Evolutionary conservation across 352 stramenopile genomes (phyloP).

Genomic region (Phytophthora ohioensis): DNA sequence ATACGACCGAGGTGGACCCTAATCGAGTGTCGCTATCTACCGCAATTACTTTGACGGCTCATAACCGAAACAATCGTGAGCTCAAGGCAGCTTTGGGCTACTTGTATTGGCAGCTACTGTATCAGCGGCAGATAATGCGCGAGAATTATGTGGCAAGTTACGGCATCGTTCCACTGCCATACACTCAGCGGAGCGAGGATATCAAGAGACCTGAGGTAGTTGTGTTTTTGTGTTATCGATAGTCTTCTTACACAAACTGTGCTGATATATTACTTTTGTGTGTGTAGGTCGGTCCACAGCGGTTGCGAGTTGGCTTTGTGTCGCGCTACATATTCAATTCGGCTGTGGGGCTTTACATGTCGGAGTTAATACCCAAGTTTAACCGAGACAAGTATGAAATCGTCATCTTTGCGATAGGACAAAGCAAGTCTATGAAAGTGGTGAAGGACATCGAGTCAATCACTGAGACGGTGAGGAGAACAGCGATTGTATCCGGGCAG

Average conservation of each 20-base stretch:
- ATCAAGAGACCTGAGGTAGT: conserved; percentile 29
- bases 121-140: conserved; percentile 43
- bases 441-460: conserved; percentile 58
- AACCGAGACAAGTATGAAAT: conserved; percentile 72
- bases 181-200: conserved; percentile 29
- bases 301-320: conserved; percentile 73
- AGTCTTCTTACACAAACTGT: not conserved
- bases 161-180: conserved; percentile 50
- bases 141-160: conserved; percentile 60
- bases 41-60: conserved; percentile 59
- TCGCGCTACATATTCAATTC: conserved; percentile 68
- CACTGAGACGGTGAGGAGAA: conserved; percentile 44
- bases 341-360: conserved; percentile 65
- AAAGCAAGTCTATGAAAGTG: conserved; percentile 63
- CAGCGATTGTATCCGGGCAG: not conserved
- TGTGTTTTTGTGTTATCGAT: not conserved
- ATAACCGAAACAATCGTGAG: conserved; percentile 78
- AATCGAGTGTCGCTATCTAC: conserved; percentile 68
- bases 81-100: conserved; percentile 58
- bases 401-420: conserved; percentile 70
- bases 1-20: conserved; percentile 56
- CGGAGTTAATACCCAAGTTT: conserved; percentile 66
- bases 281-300: conserved; percentile 38
- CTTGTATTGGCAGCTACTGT: conserved; percentile 66
- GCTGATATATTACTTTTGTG: conserved; percentile 7